Base-by-base conservation (phyloP, 805 yeast species). In the Hanseniaspora pseudoguilliermondii region DNA sequence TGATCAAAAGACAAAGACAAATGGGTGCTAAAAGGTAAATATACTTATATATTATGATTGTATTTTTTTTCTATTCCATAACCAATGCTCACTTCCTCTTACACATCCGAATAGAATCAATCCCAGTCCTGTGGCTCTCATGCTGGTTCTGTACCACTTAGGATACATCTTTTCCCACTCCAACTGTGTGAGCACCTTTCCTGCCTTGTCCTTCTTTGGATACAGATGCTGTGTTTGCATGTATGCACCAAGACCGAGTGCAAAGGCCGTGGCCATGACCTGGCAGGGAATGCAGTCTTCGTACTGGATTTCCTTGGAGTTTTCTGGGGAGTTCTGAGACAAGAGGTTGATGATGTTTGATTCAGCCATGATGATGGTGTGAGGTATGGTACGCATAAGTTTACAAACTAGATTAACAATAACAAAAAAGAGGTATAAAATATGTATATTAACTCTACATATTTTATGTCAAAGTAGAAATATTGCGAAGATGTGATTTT, bases 231-330 rank as follows among this genome's bases (percentile, higher is more conserved):
- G 2, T 81, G 78, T 53, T 68, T 64, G 0, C 57, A 85, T 73
- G 66, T 82, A 85, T 0, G 74, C 64, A 25, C 93, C 95, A 5
- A 83, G 82, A 4, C 73, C 79, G 0, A 83, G 57, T 29, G 82
- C 73, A 18, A 81, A 75, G 9, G 75, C 63, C 1, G 87, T 74
- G 47, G 84, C 83, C 72, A 83, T 78, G 1, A 80, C 65, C 58
- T 84, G 84, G 63, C 95, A 86, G 2, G 84, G 80, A 1, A 82
- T 60, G 63, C 95, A 86, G 60, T 77, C 82, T 57, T 71, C 71
- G 41, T 68, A 61, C 51, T 73, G 73, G 21, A 58, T 74, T 76
- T 25, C 74, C 75, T 50, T 34, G 8, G 54, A 2, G 64, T 63
- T 32, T 42, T 42, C 23, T 15, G 54, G 54, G 10, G 54, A 21